Evolutionary conservation across 2,329 filamentous ascomycete genomes (phyloP).

Genomic region (Phyllosticta citribraziliensis): DNA sequence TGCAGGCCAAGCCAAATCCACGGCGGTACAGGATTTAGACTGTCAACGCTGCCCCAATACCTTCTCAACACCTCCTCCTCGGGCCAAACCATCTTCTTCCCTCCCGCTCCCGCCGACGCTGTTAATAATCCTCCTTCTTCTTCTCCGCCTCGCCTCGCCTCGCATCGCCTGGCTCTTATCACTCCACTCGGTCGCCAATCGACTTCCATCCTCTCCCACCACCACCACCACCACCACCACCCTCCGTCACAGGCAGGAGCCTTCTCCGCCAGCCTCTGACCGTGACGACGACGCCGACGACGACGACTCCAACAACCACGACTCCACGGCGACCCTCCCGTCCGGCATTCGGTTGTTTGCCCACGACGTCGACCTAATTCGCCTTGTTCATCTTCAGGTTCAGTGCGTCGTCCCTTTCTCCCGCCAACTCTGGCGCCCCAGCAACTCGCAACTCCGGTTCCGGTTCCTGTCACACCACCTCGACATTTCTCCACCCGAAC

Average conservation of each 20-base stretch:
- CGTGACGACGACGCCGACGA: not conserved
- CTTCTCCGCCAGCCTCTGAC: not conserved
- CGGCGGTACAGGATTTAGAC: constrained; percentile 11
- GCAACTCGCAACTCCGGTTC: not conserved
- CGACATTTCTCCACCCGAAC: not conserved
- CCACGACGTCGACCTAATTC: not conserved
- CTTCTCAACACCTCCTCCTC: constrained; percentile 5
- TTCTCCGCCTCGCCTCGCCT: not conserved
- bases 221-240: no score
- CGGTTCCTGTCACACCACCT: not conserved
- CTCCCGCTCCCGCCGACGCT: not conserved
- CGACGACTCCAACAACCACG: not conserved
- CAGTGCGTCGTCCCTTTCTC: not conserved
- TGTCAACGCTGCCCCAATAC: constrained; percentile 10
- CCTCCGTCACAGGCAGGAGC: not conserved
- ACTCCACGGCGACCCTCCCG: no score
- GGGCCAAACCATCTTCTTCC: not conserved
- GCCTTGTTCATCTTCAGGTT: not conserved
- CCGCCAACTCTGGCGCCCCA: not conserved
- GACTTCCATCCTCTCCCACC: no score
- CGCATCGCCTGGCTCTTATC: no score
- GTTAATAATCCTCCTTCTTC: not conserved
- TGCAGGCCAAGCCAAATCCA: constrained; percentile 8
- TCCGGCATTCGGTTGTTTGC: not conserved
- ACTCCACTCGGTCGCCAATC: no score